These are phyloP conservation scores for Syzygium oleosum DNA, from an alignment of 345 rosid genomes.

Conservation along the genomic window DNA sequence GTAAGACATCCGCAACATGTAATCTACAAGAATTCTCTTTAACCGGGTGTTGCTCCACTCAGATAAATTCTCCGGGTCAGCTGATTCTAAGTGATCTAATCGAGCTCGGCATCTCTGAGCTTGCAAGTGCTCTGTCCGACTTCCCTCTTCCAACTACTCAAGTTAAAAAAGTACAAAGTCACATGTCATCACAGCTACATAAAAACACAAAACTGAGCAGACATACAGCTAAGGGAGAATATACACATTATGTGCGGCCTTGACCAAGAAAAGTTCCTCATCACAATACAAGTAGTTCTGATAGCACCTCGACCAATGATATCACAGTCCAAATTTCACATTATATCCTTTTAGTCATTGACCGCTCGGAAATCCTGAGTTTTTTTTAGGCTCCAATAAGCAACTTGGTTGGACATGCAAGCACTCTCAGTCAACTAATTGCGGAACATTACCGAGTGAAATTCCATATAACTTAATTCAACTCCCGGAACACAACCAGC, in stretches of 20 bases:
- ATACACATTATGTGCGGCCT: neutral
- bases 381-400: neutral
- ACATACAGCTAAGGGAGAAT: neutral
- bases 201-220: neutral
- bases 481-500: neutral
- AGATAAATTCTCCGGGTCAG: conserved; percentile 47
- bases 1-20: conserved; percentile 91
- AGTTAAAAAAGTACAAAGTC: neutral
- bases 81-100: conserved; percentile 83
- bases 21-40: conserved; percentile 88
- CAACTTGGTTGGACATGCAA: neutral
- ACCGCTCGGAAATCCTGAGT: neutral
- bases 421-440: neutral
- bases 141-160: conserved; percentile 80
- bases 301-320: neutral
- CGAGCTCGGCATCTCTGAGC: conserved; percentile 89
- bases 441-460: neutral
- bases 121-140: conserved; percentile 62
- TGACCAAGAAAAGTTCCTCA: neutral
- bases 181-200: neutral
- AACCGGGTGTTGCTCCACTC: conserved; percentile 71
- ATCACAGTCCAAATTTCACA: neutral
- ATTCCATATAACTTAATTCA: neutral
- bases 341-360: neutral
- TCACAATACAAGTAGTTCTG: neutral